Evolutionary conservation across 306 rosid genomes (phyloP), one percentile per base, ranked within the genome.

Genomic region (Malus fusca): DNA sequence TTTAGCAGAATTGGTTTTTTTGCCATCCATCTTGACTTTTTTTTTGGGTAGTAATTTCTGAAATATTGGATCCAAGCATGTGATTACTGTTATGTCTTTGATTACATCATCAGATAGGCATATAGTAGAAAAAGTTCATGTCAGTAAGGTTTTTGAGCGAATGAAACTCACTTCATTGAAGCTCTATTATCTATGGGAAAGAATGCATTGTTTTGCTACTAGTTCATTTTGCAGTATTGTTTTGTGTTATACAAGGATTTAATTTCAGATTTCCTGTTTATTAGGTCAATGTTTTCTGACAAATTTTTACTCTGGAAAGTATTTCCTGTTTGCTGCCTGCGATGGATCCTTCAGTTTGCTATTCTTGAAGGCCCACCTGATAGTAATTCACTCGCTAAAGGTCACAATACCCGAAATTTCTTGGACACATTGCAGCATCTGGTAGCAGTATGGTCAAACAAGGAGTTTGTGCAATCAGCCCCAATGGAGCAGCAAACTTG

Each of bases 301-400:
- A 92, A 85, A 68, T 92, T 95, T 84, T 83, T 95, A 78, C 83
- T 90, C 78, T 88, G 98, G 97, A 95, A 92, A 84, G 94, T 92
- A 77, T 95, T 95, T 79, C 98, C 98, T 56, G 8, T 95, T 74
- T 69, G 87, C 80, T 90, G 97, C 84, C 87, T 95, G 80, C 87
- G 82, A 81, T 95, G 98, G 98, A 85, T 95, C 84, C 97, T 95
- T 86, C 97, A 92, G 71, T 92, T 90, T 78, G 75, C 91, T 70
- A 86, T 90, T 77, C 89, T 77, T 44, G 90, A 92, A 88, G 83
- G 88, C 79, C 89, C 97, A 13, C 96, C 97, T 21, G 76, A 83
- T 76, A 72, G 86, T 72, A 77, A 65, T 74, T 76, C 80, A 79
- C 81, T 84, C 21, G 82, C 82, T 75, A 75, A 82, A 61, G 75